Evolutionary conservation across 2,329 filamentous ascomycete species (phyloP).

Genomic region (Claviceps digitariae): DNA sequence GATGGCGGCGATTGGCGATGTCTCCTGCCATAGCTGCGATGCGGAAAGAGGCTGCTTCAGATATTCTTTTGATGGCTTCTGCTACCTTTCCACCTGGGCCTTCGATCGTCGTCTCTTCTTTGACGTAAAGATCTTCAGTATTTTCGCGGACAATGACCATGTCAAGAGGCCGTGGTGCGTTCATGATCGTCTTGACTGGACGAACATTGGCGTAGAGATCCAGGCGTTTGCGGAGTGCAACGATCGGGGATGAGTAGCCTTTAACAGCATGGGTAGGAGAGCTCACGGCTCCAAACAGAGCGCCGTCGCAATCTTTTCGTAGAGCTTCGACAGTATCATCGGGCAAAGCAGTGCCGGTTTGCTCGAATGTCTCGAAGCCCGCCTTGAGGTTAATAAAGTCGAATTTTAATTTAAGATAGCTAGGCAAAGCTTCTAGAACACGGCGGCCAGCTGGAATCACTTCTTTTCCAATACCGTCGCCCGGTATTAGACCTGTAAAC

Average conservation of each 20-base stretch:
- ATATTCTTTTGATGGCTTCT: conserved; percentile 96
- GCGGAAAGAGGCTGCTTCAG: conserved; percentile 66
- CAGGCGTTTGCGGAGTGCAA: conserved; percentile 88
- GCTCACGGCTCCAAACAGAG: conserved; percentile 89
- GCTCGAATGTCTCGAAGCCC: conserved; percentile 86
- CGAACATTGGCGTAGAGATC: conserved; percentile 96
- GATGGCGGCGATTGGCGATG: conserved; percentile 77
- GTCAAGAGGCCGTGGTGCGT: conserved; percentile 61
- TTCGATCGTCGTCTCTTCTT: conserved; percentile 79
- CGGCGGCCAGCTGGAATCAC: conserved; percentile 91
- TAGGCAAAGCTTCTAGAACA: conserved; percentile 80
- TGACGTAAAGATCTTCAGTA: conserved; percentile 96
- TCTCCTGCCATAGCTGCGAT: conserved; percentile 92
- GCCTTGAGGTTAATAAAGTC: conserved; percentile 87
- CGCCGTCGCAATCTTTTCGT: conserved; percentile 83
- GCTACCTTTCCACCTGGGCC: conserved; percentile 71
- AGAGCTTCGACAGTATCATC: conserved; percentile 84
- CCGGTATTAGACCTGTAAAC: conserved; percentile 76
- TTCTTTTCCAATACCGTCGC: conserved; percentile 96
- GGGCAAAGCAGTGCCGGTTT: conserved; percentile 76
- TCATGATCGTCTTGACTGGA: conserved; percentile 73
- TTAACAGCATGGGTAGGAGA: conserved; percentile 81
- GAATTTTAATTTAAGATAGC: conserved; percentile 87
- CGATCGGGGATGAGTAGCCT: conserved; percentile 93
- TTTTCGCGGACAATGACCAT: conserved; percentile 98